phyloP scores from a whole-genome alignment of 2,329 filamentous ascomycete genomes.

The Penicillium corylophilum region DNA sequence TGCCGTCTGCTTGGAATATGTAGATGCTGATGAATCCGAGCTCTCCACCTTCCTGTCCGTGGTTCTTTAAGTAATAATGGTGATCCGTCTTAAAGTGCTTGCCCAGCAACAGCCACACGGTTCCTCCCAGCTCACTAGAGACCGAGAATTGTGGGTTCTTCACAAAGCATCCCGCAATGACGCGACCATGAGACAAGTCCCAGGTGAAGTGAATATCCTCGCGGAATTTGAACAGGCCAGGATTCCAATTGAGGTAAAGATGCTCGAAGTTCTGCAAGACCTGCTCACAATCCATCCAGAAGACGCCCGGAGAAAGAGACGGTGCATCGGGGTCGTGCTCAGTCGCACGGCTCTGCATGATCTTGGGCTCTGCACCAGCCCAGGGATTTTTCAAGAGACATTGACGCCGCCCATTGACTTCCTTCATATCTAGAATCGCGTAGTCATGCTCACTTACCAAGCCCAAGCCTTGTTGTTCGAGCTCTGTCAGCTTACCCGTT shows the following conservation, averaged over 20 bases:
- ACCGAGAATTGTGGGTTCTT: constrained; percentile 63
- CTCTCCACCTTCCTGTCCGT: constrained; percentile 38
- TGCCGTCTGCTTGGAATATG: constrained; percentile 70
- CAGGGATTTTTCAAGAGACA: constrained; percentile 94
- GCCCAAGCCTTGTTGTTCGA: constrained; percentile 77
- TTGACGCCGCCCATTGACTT: constrained; percentile 60
- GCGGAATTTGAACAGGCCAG: constrained; percentile 72
- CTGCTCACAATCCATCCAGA: constrained; percentile 90
- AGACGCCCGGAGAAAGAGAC: constrained; percentile 64
- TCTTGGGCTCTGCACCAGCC: constrained; percentile 64
- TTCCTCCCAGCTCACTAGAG: constrained; percentile 54
- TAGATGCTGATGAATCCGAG: constrained; percentile 86
- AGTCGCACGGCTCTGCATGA: constrained; percentile 16
- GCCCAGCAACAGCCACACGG: constrained; percentile 80
- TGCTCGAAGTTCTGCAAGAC: constrained; percentile 92
- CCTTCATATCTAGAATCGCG: constrained; percentile 76
- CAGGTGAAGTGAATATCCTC: constrained; percentile 91
- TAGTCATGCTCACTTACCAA: constrained; percentile 92
- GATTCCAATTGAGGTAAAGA: constrained; percentile 97
- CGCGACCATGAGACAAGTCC: constrained; percentile 55
- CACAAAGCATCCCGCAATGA: constrained; percentile 72
- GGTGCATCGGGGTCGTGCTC: constrained; percentile 7
- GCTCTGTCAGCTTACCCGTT: constrained; percentile 74
- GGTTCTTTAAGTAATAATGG: constrained; percentile 41
- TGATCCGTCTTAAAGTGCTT: constrained; percentile 78